Evolutionary conservation across 495 filamentous ascomycete genomes (phyloP), one percentile per base, ranked within the genome.

Genomic region (Penicillium paradoxum): DNA sequence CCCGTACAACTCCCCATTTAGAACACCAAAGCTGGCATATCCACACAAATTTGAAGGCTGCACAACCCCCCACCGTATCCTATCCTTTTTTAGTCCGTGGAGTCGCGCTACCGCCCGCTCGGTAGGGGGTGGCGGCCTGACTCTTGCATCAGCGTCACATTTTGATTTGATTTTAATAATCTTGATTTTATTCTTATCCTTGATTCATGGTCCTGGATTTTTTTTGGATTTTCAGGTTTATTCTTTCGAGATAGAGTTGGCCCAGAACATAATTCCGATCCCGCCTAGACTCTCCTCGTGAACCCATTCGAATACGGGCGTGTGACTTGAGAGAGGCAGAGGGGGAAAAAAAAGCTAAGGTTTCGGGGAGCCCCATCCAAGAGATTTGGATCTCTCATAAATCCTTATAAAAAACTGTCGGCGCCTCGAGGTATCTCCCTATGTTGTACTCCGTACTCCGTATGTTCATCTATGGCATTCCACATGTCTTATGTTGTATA

Each of bases 81-180:
- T 19, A 37, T 22, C 38, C 44, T 51, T 48, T 45, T 53, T 45
- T 60, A 58, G 55, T 58, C 56, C 59, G 58, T 54, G 56, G 54
- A 55, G 50, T 59, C 51, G 56, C 63, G 58, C 62, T 69, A 63
- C 62, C 62, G 52, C 57, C 57, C 54, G 60, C 58, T 58, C 63
- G 61, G 60, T 65, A 70, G 67, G 69, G 69, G 69, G 68, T 69
- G 68, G 66, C 66, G 66, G 59, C 56, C 55, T 52, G 54, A 56
- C 53, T 49, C 15, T 33, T 48, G 46, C 46, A 49, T 39, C 46
- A 37, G 45, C 42, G 45, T 56, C 46, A 49, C 46, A 49, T 37
- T 49, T 49, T 38, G 46, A 38, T 25, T 37, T 49, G 21, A 38
- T 38, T 38, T 25, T 25, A 36, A 33, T 47, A 47, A 32, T 24